A percentile compares a stretch with the other conserved stretches of the same genome.
Conservation (phyloP, 495 filamentous ascomycete species). For the Hypoxylon intermedium region DNA sequence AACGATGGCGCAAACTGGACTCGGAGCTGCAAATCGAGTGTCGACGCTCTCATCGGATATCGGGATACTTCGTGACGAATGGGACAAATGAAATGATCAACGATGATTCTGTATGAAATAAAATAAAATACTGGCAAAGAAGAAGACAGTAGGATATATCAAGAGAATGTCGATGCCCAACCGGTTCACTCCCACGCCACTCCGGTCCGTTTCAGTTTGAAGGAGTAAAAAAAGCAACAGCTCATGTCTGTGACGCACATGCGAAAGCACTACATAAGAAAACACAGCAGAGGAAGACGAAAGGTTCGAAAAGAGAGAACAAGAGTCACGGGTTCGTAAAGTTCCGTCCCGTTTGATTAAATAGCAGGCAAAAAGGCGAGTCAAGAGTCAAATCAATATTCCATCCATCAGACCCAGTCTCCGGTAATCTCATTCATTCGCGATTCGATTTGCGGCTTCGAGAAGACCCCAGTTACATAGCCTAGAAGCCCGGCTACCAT, state of each 20-base stretch:
- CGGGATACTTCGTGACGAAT: not conserved
- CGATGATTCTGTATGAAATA: constrained; percentile 9
- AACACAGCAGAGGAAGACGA: constrained; percentile 7
- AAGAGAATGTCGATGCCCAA: constrained; percentile 24
- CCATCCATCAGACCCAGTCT: constrained; percentile 24
- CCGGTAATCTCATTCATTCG: constrained; percentile 26
- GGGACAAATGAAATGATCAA: constrained; percentile 1
- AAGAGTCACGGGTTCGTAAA: not conserved
- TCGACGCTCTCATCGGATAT: not conserved
- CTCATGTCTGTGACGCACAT: constrained; percentile 17
- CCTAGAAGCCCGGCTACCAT: constrained; percentile 8
- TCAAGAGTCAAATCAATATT: not conserved
- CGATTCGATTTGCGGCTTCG: constrained; percentile 10
- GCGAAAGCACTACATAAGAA: constrained; percentile 10
- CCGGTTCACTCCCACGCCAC: constrained; percentile 19
- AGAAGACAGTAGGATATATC: not conserved
- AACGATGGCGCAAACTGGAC: not conserved
- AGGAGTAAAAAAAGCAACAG: constrained; percentile 27
- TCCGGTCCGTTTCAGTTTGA: constrained; percentile 12
- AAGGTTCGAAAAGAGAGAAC: constrained; percentile 1
- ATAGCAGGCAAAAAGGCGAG: constrained; percentile 12
- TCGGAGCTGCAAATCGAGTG: not conserved
- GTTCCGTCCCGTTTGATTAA: constrained; percentile 22
- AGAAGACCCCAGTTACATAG: constrained; percentile 12
- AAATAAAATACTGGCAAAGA: constrained; percentile 12